Evolutionary conservation across 495 filamentous ascomycete genomes (phyloP), one percentile per base, ranked within the genome.

Genomic region (Penicillium simplicissimum): DNA sequence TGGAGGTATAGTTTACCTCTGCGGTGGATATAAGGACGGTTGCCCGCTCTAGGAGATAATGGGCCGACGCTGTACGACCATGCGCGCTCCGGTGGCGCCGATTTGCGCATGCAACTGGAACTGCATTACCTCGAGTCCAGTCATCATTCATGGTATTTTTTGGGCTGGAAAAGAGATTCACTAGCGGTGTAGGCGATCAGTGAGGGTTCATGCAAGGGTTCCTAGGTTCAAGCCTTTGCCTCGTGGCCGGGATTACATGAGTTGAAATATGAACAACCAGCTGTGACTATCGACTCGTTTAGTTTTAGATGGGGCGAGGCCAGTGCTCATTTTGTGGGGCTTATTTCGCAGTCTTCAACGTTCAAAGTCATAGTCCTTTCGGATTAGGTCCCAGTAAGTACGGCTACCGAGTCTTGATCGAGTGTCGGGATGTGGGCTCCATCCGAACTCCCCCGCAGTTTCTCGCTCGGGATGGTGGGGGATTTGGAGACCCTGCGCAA

Each of bases 391-490:
- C 42, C 42, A 15, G 17, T 8, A 56, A 17, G 31, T 42, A 4
- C 17, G 6, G 6, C 28, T 31, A 31, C 28, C 28, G 28, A 7
- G 28, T 6, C 28, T n/a, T n/a, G n/a, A 31, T 31, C 28, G 28
- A 31, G 2, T 19, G 21, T 66, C 64, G 64, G 64, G 60, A 66
- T 60, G 64, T 66, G 64, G 64, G 28, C 64, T 58, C 31, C 21
- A 49, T 25, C 21, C 34, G 43, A 37, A 37, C 31, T 48, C 33
- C 59, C 59, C 25, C 21, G 28, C 42, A 36, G 21, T 17, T 51
- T 17, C 48, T 31, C 8, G 11, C 7, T 55, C 40, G 57, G 60
- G 60, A 49, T 42, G 42, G 63, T 58, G 63, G 63, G 63, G 63
- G 54, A 52, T 64, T 34, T 38, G 60, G 45, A 40, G 34, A 31